Evolutionary conservation across 1,284 basidiomycete genomes (phyloP).

Genomic region (Megacollybia platyphylla): DNA sequence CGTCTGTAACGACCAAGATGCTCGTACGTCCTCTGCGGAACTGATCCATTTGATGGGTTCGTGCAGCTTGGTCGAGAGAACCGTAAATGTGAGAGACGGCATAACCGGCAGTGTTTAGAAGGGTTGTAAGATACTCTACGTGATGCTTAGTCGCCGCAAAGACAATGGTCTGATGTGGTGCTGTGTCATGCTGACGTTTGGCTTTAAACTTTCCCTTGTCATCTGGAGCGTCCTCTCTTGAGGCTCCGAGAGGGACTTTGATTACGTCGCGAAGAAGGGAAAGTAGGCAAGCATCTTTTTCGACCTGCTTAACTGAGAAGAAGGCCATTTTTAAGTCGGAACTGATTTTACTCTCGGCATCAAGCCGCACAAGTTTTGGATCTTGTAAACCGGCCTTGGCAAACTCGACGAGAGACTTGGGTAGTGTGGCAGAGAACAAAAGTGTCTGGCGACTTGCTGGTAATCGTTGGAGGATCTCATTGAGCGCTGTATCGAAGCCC

Average conservation of each 20-base stretch:
- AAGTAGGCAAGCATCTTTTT: conserved; percentile 91
- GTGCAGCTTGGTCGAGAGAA: conserved; percentile 86
- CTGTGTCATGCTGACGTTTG: conserved; percentile 39
- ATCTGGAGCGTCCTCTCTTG: conserved; percentile 15
- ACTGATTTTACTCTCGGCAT: conserved; percentile 94
- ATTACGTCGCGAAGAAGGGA: conserved; percentile 82
- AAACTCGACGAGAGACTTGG: conserved; percentile 93
- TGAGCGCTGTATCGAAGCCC: conserved; percentile 89
- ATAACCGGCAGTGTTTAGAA: conserved; percentile 82
- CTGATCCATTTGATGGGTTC: conserved; percentile 82
- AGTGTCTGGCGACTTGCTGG: conserved; percentile 83
- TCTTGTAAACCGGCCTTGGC: conserved; percentile 92
- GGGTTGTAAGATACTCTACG: conserved; percentile 83
- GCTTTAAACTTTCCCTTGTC: conserved; percentile 37
- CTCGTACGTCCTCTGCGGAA: conserved; percentile 80
- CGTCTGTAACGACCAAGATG: conserved; percentile 93
- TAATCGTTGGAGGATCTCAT: conserved; percentile 84
- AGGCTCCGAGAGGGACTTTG: conserved; percentile 51
- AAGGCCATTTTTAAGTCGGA: conserved; percentile 90
- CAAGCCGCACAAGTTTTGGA: conserved; percentile 89
- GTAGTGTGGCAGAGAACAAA: conserved; percentile 93
- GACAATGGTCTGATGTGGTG: conserved; percentile 86
- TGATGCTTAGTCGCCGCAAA: conserved; percentile 99
- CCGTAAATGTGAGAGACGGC: conserved; percentile 96
- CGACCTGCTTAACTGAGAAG: conserved; percentile 84